phyloP scores from a whole-genome alignment of 2,329 filamentous ascomycete genomes.

The Neofusicoccum ribis region DNA sequence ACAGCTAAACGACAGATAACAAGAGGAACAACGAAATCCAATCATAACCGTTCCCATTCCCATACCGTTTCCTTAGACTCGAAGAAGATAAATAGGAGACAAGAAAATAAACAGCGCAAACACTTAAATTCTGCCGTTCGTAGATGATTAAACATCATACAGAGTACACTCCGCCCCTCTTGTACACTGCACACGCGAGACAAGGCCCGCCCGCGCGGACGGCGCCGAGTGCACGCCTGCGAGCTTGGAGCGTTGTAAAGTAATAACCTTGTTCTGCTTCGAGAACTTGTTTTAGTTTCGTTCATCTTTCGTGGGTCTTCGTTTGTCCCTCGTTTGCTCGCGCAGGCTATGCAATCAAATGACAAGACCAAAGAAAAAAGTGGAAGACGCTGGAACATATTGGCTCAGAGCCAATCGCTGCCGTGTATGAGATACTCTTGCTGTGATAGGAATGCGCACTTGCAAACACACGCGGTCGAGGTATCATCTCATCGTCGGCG shows the following conservation, averaged over 20 bases:
- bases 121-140: slow-evolving; percentile 4
- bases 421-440: slow-evolving; percentile 7
- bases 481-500: slow-evolving; percentile 19
- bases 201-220: neutral
- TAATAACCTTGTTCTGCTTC: slow-evolving; percentile 3
- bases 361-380: neutral
- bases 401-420: neutral
- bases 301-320: slow-evolving; percentile 19
- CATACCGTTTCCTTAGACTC: slow-evolving; percentile 2
- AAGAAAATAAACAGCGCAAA: slow-evolving; percentile 9
- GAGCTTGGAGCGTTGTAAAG: neutral
- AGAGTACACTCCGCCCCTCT: neutral
- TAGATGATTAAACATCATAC: slow-evolving; percentile 19
- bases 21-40: neutral
- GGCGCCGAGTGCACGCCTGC: neutral
- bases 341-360: slow-evolving; percentile 20
- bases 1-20: neutral
- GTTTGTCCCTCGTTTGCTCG: slow-evolving; percentile 18
- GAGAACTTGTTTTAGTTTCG: slow-evolving; percentile 12
- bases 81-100: slow-evolving; percentile 11
- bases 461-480: slow-evolving; percentile 20
- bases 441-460: slow-evolving; percentile 11
- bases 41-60: slow-evolving; percentile 7
- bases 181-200: neutral
- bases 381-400: neutral